phyloP scores from a whole-genome alignment of 2,329 filamentous ascomycete genomes.

The Xylariaceae sp. region DNA sequence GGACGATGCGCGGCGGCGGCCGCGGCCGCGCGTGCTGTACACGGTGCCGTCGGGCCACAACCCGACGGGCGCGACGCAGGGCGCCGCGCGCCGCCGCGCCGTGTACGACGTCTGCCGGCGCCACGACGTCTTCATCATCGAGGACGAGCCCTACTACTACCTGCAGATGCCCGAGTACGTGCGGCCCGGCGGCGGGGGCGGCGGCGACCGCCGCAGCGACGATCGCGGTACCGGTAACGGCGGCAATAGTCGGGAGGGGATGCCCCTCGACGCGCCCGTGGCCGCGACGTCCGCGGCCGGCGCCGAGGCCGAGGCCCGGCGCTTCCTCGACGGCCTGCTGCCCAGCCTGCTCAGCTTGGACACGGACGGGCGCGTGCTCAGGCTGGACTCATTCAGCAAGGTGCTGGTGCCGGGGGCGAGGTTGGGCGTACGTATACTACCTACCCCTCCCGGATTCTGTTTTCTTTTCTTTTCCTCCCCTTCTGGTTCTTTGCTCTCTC shows the following conservation, averaged over 20 bases:
- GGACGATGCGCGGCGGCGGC: constrained; percentile 35
- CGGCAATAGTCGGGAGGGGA: too few species aligned
- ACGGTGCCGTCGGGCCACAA: constrained; percentile 75
- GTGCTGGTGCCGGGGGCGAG: constrained; percentile 77
- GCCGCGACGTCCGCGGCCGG: constrained; percentile 47
- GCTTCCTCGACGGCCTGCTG: constrained; percentile 67
- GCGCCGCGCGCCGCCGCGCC: constrained; percentile 55
- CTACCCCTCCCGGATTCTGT: too few species aligned
- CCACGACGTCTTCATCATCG: constrained; percentile 79
- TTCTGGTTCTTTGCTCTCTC: too few species aligned
- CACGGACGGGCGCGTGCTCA: constrained; percentile 77
- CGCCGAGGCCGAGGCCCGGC: constrained; percentile 35
- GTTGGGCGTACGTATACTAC: too few species aligned
- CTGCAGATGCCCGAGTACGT: constrained; percentile 76
- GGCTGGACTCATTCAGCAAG: constrained; percentile 91
- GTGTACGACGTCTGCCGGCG: constrained; percentile 74
- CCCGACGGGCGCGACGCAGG: constrained; percentile 80
- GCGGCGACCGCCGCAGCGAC: too few species aligned
- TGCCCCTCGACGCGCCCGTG: constrained; percentile 24
- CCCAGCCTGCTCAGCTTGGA: constrained; percentile 76
- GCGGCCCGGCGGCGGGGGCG: constrained; percentile 4
- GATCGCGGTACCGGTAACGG: constrained; percentile 24
- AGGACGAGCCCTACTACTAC: constrained; percentile 95
- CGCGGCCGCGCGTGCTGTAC: constrained; percentile 50
- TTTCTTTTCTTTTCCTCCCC: too few species aligned